Conservation (phyloP, 2,329 filamentous ascomycete species). For the Colletotrichum sp. region DNA sequence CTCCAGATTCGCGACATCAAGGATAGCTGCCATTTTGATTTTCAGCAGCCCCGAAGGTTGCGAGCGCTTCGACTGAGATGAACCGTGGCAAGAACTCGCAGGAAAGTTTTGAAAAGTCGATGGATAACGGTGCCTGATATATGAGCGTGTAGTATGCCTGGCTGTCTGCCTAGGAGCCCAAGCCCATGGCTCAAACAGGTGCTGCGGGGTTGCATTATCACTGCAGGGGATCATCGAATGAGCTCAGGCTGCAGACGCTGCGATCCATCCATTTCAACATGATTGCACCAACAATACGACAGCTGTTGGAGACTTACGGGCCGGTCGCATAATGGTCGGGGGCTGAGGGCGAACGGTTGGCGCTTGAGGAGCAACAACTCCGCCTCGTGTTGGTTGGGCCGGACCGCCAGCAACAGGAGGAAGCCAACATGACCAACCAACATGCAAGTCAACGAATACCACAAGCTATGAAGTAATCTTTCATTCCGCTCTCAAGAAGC, state of each 20-base stretch:
- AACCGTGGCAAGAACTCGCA: rapidly evolving
- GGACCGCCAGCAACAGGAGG: neutral
- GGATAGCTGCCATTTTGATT: neutral
- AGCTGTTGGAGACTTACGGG: neutral
- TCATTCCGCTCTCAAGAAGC: neutral
- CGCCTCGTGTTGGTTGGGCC: neutral
- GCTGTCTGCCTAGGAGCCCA: neutral
- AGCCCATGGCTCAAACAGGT: neutral
- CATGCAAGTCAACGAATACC: neutral
- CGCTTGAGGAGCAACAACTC: neutral
- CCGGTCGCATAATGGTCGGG: neutral
- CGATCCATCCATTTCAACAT: neutral
- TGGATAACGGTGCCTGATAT: neutral
- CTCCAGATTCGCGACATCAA: neutral
- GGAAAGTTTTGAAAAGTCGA: rapidly evolving
- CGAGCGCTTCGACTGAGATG: rapidly evolving
- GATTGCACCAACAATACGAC: neutral
- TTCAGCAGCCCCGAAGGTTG: rapidly evolving
- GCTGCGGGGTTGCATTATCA: neutral
- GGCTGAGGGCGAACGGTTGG: neutral
- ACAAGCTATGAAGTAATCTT: neutral
- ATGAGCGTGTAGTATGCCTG: neutral
- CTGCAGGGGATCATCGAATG: neutral
- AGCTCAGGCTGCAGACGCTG: neutral
- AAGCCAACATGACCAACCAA: neutral